Conservation (phyloP, 2,329 filamentous ascomycete species). For the Plenodomus lindquistii region DNA sequence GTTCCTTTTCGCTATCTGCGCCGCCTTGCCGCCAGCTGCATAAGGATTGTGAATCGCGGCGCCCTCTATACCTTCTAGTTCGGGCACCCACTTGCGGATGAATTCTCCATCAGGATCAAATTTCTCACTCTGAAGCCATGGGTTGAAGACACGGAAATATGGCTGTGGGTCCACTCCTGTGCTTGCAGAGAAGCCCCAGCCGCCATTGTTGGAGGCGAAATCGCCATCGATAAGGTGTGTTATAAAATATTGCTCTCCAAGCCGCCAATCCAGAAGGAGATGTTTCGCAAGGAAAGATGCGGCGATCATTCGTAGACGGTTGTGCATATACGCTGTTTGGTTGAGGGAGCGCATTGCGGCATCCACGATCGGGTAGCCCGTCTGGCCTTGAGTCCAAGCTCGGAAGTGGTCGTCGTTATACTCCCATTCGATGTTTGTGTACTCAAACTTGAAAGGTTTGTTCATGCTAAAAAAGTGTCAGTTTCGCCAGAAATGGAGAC, state of each 20-base stretch:
- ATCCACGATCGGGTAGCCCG: slow-evolving; percentile 55
- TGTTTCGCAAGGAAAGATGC: slow-evolving; percentile 56
- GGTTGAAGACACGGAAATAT: slow-evolving; percentile 91
- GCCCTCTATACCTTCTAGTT: slow-evolving; percentile 66
- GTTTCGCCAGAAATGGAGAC: background rate
- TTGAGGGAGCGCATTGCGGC: slow-evolving; percentile 57
- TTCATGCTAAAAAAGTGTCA: slow-evolving; percentile 59
- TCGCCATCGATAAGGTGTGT: slow-evolving; percentile 54
- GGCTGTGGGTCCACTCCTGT: slow-evolving; percentile 84
- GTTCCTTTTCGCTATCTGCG: slow-evolving; percentile 61
- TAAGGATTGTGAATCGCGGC: slow-evolving; percentile 84
- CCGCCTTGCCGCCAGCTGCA: slow-evolving; percentile 59
- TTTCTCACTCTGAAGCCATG: slow-evolving; percentile 80
- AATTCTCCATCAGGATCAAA: slow-evolving; percentile 80
- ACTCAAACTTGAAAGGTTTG: slow-evolving; percentile 81
- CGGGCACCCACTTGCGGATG: slow-evolving; percentile 80
- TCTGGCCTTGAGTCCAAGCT: slow-evolving; percentile 61
- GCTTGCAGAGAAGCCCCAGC: slow-evolving; percentile 68
- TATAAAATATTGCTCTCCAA: slow-evolving; percentile 57
- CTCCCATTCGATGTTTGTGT: slow-evolving; percentile 81
- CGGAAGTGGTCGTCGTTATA: slow-evolving; percentile 58
- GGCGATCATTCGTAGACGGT: slow-evolving; percentile 56
- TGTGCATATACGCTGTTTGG: slow-evolving; percentile 57
- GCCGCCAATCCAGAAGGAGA: slow-evolving; percentile 55
- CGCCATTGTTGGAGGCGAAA: slow-evolving; percentile 60